Base-by-base conservation (phyloP, 2,329 filamentous ascomycete genomes). In the Tolypocladium capitatum region DNA sequence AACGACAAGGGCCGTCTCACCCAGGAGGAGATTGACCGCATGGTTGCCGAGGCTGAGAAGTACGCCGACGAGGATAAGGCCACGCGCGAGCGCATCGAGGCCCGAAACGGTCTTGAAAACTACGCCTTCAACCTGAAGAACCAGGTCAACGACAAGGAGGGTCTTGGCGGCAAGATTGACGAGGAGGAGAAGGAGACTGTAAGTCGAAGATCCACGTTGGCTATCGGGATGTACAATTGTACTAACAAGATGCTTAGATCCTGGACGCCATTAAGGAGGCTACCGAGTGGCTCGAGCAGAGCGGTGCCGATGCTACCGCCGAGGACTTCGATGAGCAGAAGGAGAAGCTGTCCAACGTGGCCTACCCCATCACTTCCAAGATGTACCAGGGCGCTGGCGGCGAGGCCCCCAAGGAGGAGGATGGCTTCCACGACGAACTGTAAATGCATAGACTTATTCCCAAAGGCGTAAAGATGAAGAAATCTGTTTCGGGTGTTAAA, bases 301-400 rank as follows among this genome's bases (percentile, higher is more conserved):
- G 96, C 72, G 86, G 80, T 56, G 81, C 84, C 56, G 84, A 84
- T 46, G 92, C 92, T 55, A 80, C 76, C 57, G 77, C 88, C 51
- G 91, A 96, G 75, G 92, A 97, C 75, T 96, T 97, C 61, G 90
- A 96, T 71, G 92, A 98, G 81, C 91, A 97, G 78, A 95, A 94
- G 78, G 91, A 98, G 85, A 96, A 96, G 80, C 80, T 98, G 58
- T 94, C 86, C 61, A 85, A 86, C 68, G 86, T 96, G 55, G 92
- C 92, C 47, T 96, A 97, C 75, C 92, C 92, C 58, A 98, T 98
- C 73, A 98, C 92, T 60, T 94, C 87, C 75, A 98, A 98, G 82
- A 79, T 96, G 63, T 96, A 96, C 76, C 68, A 75, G 58, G 74
- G 76, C 56, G 80, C 76, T 53, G 78, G 75, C 57, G 78, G 44